A percentile compares a stretch with the other conserved stretches of the same genome.
Conservation (phyloP, 2,329 filamentous ascomycete species). For the Colletotrichum echinochloae region DNA sequence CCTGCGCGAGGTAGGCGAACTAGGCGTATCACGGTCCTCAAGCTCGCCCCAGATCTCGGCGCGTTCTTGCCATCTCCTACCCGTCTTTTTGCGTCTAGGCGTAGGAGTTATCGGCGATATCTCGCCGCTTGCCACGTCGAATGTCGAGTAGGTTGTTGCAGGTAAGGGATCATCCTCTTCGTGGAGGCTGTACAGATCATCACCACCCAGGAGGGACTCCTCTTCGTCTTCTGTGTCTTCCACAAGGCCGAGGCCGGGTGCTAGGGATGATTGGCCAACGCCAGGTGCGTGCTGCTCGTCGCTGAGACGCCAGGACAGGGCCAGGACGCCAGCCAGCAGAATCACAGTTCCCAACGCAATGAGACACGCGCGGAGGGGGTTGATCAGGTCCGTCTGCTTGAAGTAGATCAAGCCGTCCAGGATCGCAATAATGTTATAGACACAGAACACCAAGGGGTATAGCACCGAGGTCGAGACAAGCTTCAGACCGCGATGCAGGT, state of each 20-base stretch:
- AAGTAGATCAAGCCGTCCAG: slow-evolving; percentile 98
- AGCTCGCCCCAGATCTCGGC: slow-evolving; percentile 91
- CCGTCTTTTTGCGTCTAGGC: slow-evolving; percentile 60
- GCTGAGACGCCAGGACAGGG: slow-evolving; percentile 92
- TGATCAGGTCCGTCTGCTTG: slow-evolving; percentile 84
- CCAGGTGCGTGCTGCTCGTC: slow-evolving; percentile 76
- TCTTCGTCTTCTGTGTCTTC: slow-evolving; percentile 75
- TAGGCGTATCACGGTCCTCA: slow-evolving; percentile 74
- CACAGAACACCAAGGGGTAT: slow-evolving; percentile 97
- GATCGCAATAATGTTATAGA: slow-evolving; percentile 99
- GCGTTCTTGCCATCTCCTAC: slow-evolving; percentile 71
- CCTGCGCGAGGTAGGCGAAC: slow-evolving; percentile 54
- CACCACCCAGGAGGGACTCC: slow-evolving; percentile 64
- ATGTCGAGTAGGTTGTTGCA: slow-evolving; percentile 61
- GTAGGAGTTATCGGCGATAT: slow-evolving; percentile 54
- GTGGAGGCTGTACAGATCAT: slow-evolving; percentile 57
- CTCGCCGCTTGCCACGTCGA: slow-evolving; percentile 55
- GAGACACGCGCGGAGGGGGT: slow-evolving; percentile 79
- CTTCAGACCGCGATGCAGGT: slow-evolving; percentile 92
- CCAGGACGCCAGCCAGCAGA: slow-evolving; percentile 87
- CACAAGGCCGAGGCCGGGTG: slow-evolving; percentile 85
- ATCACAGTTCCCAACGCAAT: slow-evolving; percentile 90
- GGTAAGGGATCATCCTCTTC: slow-evolving; percentile 54
- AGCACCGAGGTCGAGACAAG: slow-evolving; percentile 94
- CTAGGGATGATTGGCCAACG: slow-evolving; percentile 75